phyloP scores from a whole-genome alignment of 805 yeast genomes.

The Blastobotrys chiropterorum region DNA sequence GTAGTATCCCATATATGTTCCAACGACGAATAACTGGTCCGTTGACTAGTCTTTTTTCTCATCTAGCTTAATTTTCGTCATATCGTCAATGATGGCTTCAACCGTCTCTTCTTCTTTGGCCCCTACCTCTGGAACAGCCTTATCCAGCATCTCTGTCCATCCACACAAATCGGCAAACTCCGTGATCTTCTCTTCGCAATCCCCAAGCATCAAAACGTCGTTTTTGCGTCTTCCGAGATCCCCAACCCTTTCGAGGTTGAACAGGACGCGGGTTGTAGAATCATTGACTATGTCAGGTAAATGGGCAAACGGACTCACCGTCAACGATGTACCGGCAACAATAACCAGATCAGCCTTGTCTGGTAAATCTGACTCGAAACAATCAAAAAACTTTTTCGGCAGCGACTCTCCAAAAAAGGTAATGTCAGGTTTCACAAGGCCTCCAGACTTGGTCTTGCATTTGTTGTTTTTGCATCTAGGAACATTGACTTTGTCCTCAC shows the following conservation, averaged over 20 bases:
- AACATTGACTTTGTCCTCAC: conserved; percentile 15
- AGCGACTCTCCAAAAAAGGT: conserved; percentile 90
- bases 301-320: conserved; percentile 86
- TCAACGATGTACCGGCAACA: conserved; percentile 87
- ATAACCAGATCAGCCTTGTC: conserved; percentile 59
- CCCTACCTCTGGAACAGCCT: conserved; percentile 15
- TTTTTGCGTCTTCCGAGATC: conserved; percentile 47
- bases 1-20: too few species aligned
- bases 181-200: conserved; percentile 62
- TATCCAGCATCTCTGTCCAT: conserved; percentile 42
- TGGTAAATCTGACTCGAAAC: conserved; percentile 54
- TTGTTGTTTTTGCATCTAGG: conserved; percentile 41
- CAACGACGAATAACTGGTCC: neutral
- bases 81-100: conserved; percentile 3
- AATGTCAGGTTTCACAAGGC: conserved; percentile 86
- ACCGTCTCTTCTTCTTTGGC: too few species aligned
- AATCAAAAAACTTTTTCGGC: conserved; percentile 61
- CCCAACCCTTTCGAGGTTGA: conserved; percentile 77
- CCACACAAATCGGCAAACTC: conserved; percentile 49
- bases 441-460: conserved; percentile 42
- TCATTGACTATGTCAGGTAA: conserved; percentile 60
- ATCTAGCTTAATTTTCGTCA: neutral
- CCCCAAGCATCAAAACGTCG: conserved; percentile 57
- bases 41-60: neutral
- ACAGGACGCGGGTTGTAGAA: conserved; percentile 50